Percentiles rank a stretch among this genome's conserved stretches.
phyloP scores from a whole-genome alignment of 208 protist genomes.

The Kentomonas sorsogonicus region DNA sequence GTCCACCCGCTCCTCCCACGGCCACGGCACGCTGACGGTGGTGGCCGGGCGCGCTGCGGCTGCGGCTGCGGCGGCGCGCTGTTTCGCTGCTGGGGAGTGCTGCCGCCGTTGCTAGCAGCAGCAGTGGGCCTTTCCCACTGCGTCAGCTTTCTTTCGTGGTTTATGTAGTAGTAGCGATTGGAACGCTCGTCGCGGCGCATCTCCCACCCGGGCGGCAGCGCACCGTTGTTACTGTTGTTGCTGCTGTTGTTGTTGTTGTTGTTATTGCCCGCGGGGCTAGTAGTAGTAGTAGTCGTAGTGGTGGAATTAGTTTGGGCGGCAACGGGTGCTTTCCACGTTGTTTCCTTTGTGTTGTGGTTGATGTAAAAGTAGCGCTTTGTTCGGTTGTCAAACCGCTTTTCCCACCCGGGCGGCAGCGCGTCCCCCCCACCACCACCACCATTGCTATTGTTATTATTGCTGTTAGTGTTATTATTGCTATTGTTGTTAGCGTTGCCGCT shows the following conservation, averaged over 20 bases:
- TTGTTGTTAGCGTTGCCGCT: too few species aligned
- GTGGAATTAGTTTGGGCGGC: constrained; percentile 2
- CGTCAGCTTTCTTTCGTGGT: constrained; percentile 31
- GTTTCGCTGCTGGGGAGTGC: constrained; percentile 10
- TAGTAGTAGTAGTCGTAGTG: background rate
- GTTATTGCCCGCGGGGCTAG: too few species aligned
- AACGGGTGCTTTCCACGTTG: constrained; percentile 45
- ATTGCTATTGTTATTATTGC: background rate
- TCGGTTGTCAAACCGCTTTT: constrained; percentile 24
- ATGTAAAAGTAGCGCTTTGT: constrained; percentile 63
- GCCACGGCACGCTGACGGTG: constrained; percentile 6
- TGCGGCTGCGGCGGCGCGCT: background rate
- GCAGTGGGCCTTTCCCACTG: constrained; percentile 22
- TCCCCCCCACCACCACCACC: background rate
- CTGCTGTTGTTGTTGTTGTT: constrained; percentile 3
- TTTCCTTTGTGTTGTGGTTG: constrained; percentile 62
- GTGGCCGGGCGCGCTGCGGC: background rate
- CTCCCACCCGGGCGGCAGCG: constrained; percentile 14
- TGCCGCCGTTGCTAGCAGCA: background rate
- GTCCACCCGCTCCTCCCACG: constrained; percentile 52
- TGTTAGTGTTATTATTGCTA: too few species aligned
- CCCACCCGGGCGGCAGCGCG: constrained; percentile 31
- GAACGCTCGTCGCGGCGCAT: constrained; percentile 17
- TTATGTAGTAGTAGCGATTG: constrained; percentile 30
- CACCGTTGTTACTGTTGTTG: constrained; percentile 4